Percentiles rank a stretch among this genome's conserved stretches.
phyloP scores from a whole-genome alignment of 2,329 filamentous ascomycete species.

The Microascus cirrosus region DNA sequence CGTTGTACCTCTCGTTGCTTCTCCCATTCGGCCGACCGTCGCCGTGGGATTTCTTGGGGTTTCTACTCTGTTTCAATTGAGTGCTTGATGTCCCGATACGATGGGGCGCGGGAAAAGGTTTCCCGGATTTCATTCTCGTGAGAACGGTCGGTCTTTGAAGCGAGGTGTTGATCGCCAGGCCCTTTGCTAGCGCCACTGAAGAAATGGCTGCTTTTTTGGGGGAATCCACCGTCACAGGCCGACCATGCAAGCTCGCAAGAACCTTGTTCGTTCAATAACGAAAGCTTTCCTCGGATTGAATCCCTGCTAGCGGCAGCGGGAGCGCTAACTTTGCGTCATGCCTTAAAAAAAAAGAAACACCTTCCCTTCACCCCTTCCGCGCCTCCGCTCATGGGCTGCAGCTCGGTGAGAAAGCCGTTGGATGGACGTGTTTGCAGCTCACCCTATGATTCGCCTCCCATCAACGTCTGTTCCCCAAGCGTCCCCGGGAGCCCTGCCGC shows the following conservation, averaged over 20 bases:
- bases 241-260: too few species aligned
- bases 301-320: background rate
- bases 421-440: background rate
- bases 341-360: background rate
- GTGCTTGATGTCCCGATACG: background rate
- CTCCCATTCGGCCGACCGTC: background rate
- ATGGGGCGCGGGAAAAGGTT: background rate
- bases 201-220: too few species aligned
- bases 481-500: background rate
- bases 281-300: background rate
- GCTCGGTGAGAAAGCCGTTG: background rate
- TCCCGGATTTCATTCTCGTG: background rate
- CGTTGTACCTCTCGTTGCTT: background rate
- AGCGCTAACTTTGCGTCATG: background rate
- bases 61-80: background rate
- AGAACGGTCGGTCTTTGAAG: background rate
- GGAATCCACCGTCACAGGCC: too few species aligned
- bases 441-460: background rate
- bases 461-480: background rate
- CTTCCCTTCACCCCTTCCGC: background rate
- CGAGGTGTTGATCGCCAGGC: background rate
- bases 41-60: background rate
- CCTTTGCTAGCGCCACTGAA: too few species aligned
- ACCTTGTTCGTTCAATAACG: background rate
- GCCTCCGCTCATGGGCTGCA: background rate